A percentile compares a stretch with the other conserved stretches of the same genome.
These are phyloP conservation scores for Pseudotulostoma volvatum DNA, from an alignment of 495 filamentous ascomycete species.

Conservation along the genomic window DNA sequence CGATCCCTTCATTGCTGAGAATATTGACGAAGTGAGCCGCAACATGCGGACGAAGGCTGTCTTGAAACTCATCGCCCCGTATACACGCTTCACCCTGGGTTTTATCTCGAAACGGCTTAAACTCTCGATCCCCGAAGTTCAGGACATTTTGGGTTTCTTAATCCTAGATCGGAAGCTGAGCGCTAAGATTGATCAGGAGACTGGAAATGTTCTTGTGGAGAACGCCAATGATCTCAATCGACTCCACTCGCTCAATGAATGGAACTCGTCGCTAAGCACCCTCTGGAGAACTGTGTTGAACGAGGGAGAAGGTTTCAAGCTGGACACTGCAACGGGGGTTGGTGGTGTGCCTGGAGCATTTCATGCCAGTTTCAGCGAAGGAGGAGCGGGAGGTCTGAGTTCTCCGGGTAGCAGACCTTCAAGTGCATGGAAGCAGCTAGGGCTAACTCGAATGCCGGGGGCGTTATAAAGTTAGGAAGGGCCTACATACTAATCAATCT, in stretches of 20 bases:
- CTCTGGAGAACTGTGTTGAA: conserved; percentile 51
- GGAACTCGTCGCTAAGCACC: conserved; percentile 48
- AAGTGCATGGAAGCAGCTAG: conserved; percentile 13
- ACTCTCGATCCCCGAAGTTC: conserved; percentile 69
- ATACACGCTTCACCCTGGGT: conserved; percentile 72
- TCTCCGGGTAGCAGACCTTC: conserved; percentile 10
- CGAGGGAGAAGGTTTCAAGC: conserved; percentile 56
- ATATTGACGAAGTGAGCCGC: conserved; percentile 96
- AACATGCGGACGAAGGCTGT: conserved; percentile 96
- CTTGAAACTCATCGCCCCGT: conserved; percentile 83
- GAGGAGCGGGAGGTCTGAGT: conserved; percentile 11
- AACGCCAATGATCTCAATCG: conserved; percentile 59
- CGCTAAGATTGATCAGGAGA: conserved; percentile 78
- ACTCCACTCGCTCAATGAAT: conserved; percentile 53
- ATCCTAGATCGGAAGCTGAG: conserved; percentile 78
- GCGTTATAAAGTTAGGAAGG: no score
- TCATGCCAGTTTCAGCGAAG: conserved; percentile 20
- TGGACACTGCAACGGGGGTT: conserved; percentile 19
- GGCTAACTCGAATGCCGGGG: conserved; percentile 10
- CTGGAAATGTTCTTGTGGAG: conserved; percentile 66
- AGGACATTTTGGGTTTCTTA: conserved; percentile 83
- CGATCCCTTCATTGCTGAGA: conserved; percentile 94
- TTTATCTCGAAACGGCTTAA: conserved; percentile 78
- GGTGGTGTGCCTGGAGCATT: conserved; percentile 13
- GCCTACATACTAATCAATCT: no score